Conservation (phyloP, 306 rosid genomes). For the Carpinus fangiana region DNA sequence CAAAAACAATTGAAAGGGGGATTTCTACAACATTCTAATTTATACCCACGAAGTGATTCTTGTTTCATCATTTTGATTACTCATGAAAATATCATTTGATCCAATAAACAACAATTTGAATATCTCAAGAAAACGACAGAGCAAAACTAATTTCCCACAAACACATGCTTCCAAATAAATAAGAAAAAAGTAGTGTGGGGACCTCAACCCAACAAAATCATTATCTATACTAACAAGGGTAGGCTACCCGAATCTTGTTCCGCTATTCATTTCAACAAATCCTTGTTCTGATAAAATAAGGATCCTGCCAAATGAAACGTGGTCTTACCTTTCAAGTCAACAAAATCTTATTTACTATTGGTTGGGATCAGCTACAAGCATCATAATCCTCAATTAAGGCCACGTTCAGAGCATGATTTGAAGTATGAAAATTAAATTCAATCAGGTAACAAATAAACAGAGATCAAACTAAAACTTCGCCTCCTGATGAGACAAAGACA, state of each 20-base stretch:
- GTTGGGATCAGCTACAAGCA: not conserved
- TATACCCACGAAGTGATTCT: not conserved
- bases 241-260: too few species aligned
- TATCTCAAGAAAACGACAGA: not conserved
- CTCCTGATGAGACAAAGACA: not conserved
- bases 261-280: too few species aligned
- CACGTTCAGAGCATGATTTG: not conserved
- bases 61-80: not conserved
- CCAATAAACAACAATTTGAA: not conserved
- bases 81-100: not conserved
- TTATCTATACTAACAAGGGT: too few species aligned
- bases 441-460: too few species aligned
- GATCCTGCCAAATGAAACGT: too few species aligned
- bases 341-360: too few species aligned
- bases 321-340: too few species aligned
- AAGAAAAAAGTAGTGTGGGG: too few species aligned
- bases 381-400: not conserved
- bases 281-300: too few species aligned
- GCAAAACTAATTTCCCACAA: not conserved
- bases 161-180: too few species aligned
- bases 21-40: not conserved
- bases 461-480: not conserved
- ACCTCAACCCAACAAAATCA: too few species aligned
- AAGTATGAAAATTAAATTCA: not conserved
- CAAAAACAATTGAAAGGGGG: not conserved